Evolutionary conservation across 2,329 filamentous ascomycete genomes (phyloP), one percentile per base, ranked within the genome.

Genomic region (Seiridium unicorne): DNA sequence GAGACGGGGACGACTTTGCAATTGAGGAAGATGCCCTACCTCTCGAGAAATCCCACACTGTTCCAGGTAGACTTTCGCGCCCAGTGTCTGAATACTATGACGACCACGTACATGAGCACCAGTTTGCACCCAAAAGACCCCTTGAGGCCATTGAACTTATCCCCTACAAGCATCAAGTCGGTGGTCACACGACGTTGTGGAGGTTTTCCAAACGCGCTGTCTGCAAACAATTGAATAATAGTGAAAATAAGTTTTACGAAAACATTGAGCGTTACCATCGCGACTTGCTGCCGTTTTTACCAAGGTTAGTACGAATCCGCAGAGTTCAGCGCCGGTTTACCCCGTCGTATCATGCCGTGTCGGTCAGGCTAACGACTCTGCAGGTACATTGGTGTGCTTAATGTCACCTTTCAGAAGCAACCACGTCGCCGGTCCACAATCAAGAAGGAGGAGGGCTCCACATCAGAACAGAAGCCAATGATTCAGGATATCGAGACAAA

Each of bases 231-330:
- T 84, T 99, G 70, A 99, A 97, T 75, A 99, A 97, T 73, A 86
- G 94, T 70, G 95, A 99, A 73, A 99, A 99, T 75, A 92, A 97
- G 76, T 99, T 99, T 73, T 99, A 99, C 75, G 95, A 99, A 76
- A 95, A 89, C 58, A 92, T 98, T 69, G 95, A 99, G 79, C 88
- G 87, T 69, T 87, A 92, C 66, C 94, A 99, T 75, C 91, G 93
- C 64, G 90, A 97, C 71, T 83, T 99, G 69, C 79, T 99, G 61
- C 87, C 90, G 47, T 99, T 98, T 72, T 82, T 99, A 64, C 95
- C 95, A 65, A 92, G 93, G 88, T 90, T 79, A 73, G 61, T 72
- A 64, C 35, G 9, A 61, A 59, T 36, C 10, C 44, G 6, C 10
- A 11, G 18, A 18, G 32, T 40, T 42, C 9, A n/a, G 13, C 26